phyloP scores from a whole-genome alignment of 306 rosid species.

The Trifolium fragiferum region DNA sequence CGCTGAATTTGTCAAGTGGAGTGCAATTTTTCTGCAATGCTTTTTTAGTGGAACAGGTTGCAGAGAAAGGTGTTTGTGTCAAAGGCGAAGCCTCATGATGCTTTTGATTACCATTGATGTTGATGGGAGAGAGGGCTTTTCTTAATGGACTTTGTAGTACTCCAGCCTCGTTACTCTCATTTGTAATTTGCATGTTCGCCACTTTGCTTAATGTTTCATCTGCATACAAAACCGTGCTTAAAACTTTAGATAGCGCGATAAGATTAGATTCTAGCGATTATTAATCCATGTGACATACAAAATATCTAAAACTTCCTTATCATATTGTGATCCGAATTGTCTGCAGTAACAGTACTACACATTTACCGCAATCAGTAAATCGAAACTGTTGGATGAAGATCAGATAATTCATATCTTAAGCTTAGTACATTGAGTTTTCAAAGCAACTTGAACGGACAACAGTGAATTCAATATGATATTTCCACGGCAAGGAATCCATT shows the following conservation, averaged over 20 bases:
- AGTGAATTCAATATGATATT: neutral
- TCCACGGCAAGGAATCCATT: neutral
- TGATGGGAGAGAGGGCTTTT: conserved; percentile 72
- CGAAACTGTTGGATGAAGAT: neutral
- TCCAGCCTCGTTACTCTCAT: conserved; percentile 41
- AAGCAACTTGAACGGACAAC: neutral
- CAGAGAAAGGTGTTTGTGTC: conserved; percentile 50
- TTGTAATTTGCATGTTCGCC: conserved; percentile 34
- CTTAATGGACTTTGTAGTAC: conserved; percentile 52
- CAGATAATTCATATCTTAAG: neutral
- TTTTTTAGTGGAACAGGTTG: conserved; percentile 44
- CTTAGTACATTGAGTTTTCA: neutral
- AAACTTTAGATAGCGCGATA: conserved; percentile 19
- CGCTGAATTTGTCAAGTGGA: conserved; percentile 72
- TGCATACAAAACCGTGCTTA: conserved; percentile 32
- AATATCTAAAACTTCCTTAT: neutral
- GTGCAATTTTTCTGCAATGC: conserved; percentile 48
- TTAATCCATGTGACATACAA: neutral
- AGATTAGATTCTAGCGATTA: neutral
- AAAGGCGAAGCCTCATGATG: conserved; percentile 38
- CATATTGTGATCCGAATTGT: neutral
- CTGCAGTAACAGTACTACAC: neutral
- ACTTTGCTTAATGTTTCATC: conserved; percentile 46
- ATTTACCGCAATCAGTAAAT: neutral
- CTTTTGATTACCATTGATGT: conserved; percentile 50